A percentile compares a stretch with the other conserved stretches of the same genome.
Conservation (phyloP, 208 protist species). For the Tritrichomonas foetus region DNA sequence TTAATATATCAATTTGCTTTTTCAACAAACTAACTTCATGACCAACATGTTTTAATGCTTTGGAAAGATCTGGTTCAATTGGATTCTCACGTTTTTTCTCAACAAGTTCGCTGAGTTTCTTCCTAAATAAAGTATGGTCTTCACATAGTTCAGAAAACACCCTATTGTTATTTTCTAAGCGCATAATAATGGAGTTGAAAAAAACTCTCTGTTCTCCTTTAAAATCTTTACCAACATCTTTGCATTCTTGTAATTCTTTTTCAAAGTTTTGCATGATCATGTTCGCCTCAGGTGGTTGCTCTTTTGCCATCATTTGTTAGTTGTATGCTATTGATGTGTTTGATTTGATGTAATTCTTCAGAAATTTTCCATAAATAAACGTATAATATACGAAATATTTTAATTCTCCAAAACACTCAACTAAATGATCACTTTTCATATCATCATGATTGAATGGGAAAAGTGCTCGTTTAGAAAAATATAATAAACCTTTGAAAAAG, state of each 20-base stretch:
- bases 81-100: neutral
- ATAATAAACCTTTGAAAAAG: too few relatives aligned
- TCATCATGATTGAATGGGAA: too few relatives aligned
- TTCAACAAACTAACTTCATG: neutral
- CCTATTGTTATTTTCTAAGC: neutral
- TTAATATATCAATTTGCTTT: neutral
- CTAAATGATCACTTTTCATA: too few relatives aligned
- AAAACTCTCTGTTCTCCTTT: neutral
- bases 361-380: too few relatives aligned
- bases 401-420: too few relatives aligned
- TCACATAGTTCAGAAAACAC: neutral
- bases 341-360: too few relatives aligned
- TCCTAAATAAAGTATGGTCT: neutral
- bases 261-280: neutral
- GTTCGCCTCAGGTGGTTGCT: neutral
- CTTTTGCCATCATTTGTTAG: too few relatives aligned
- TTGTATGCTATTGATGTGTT: too few relatives aligned
- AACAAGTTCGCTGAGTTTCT: neutral
- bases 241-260: neutral
- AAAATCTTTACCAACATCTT: neutral
- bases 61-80: neutral
- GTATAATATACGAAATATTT: too few relatives aligned
- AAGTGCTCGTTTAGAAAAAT: too few relatives aligned
- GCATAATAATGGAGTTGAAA: neutral
- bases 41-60: neutral